A percentile compares a stretch with the other conserved stretches of the same genome.
Conservation (phyloP, 805 yeast species). For the Pichia cabralensis region DNA sequence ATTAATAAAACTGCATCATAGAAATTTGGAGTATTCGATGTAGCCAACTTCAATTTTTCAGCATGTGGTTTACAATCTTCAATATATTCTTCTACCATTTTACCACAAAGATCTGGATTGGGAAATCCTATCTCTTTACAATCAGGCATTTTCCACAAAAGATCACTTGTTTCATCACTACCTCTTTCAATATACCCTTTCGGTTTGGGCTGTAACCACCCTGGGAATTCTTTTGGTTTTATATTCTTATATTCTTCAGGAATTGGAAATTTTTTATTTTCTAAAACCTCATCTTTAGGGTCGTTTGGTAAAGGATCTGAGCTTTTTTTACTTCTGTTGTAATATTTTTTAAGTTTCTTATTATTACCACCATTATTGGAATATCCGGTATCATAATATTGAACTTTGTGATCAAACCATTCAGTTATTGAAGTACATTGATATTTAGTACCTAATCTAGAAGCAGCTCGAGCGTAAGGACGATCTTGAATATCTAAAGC, state of each 20-base stretch:
- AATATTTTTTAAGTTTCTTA: constrained; percentile 14
- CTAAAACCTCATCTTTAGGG: constrained; percentile 10
- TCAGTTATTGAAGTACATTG: constrained; percentile 61
- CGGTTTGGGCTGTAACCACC: constrained; percentile 74
- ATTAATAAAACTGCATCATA: constrained; percentile 60
- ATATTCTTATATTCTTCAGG: constrained; percentile 37
- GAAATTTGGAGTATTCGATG: constrained; percentile 64
- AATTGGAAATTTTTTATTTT: constrained; percentile 19
- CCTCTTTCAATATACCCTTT: constrained; percentile 82
- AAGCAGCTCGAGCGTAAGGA: constrained; percentile 72
- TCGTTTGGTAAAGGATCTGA: constrained; percentile 14
- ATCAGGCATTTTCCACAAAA: constrained; percentile 53
- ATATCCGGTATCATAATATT: constrained; percentile 43
- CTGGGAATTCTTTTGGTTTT: constrained; percentile 43
- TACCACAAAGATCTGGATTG: constrained; percentile 9
- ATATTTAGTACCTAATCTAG: constrained; percentile 63
- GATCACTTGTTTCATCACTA: constrained; percentile 49
- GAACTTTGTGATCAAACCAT: constrained; percentile 54
- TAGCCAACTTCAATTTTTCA: constrained; percentile 37
- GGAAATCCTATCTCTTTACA: constrained; percentile 6
- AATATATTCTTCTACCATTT: constrained; percentile 39
- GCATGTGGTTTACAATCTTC: constrained; percentile 50
- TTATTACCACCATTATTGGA: constrained; percentile 8
- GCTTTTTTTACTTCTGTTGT: constrained; percentile 17
- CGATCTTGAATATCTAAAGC: constrained; percentile 69